phyloP scores from a whole-genome alignment of 306 rosid species.

The Urtica urens region DNA sequence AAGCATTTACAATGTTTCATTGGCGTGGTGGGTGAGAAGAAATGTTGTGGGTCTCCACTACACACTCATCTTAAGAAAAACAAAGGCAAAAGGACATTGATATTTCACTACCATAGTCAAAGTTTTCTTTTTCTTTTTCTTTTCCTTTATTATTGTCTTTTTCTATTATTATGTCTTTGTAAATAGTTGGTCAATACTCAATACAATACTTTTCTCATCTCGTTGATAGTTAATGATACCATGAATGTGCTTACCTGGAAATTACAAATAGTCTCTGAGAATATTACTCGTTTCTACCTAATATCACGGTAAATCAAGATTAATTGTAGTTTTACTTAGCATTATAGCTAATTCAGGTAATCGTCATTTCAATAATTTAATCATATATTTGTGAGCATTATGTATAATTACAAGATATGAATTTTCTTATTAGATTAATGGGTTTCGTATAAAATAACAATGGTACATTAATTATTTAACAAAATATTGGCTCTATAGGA shows the following conservation, averaged over 20 bases:
- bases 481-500: too few species aligned
- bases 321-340: too few species aligned
- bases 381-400: too few species aligned
- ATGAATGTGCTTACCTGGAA: slow-evolving; percentile 3
- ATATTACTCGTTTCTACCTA: too few species aligned
- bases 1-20: slow-evolving; percentile 12
- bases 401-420: too few species aligned
- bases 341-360: too few species aligned
- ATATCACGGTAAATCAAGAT: too few species aligned
- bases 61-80: not conserved
- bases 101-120: not conserved
- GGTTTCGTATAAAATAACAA: too few species aligned
- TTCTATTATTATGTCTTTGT: not conserved
- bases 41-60: slow-evolving; percentile 17
- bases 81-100: not conserved
- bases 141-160: not conserved
- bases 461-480: too few species aligned
- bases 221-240: not conserved
- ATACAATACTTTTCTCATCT: not conserved
- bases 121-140: not conserved
- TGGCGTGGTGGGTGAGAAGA: slow-evolving; percentile 17
- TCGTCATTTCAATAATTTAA: too few species aligned
- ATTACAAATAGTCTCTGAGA: too few species aligned
- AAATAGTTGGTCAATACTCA: not conserved
- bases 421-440: too few species aligned